Conservation (phyloP, 768 basidiomycete species). For the Lenzites betulinus region DNA sequence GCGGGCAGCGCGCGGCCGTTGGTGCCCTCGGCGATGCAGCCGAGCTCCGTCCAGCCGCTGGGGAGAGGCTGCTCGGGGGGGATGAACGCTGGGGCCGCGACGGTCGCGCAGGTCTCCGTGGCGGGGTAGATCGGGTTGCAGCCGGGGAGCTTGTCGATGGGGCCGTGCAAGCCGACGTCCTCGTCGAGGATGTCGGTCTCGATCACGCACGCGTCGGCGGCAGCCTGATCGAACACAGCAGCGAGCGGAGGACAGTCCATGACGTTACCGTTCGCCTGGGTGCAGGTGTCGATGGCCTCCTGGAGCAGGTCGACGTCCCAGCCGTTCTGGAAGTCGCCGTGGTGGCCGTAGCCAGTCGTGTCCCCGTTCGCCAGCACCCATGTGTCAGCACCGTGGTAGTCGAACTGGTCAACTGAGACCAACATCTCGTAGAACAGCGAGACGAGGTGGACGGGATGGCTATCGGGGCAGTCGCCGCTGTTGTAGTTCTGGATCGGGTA, state of each 20-base stretch:
- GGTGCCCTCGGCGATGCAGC: conserved; percentile 30
- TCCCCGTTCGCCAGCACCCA: conserved; percentile 28
- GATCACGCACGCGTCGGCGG: conserved; percentile 23
- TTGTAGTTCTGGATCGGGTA: conserved; percentile 32
- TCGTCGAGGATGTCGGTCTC: conserved; percentile 24
- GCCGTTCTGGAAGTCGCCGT: conserved; percentile 29
- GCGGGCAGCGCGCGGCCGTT: conserved; percentile 29
- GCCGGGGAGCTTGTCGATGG: conserved; percentile 24
- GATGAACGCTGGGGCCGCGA: conserved; percentile 13
- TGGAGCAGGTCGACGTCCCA: conserved; percentile 28
- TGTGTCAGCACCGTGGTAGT: conserved; percentile 22
- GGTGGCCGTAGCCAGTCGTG: conserved; percentile 25
- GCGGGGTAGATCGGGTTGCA: conserved; percentile 25
- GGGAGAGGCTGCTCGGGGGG: conserved; percentile 19
- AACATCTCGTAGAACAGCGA: conserved; percentile 30
- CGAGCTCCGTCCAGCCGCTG: conserved; percentile 24
- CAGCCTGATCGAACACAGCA: conserved; percentile 23
- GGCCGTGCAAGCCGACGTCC: conserved; percentile 17
- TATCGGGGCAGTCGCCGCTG: conserved; percentile 26
- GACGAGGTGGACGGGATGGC: conserved; percentile 29
- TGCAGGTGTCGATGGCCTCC: conserved; percentile 29
- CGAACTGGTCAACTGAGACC: conserved; percentile 21
- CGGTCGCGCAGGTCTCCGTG: conserved; percentile 10
- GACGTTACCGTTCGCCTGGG: conserved; percentile 26
- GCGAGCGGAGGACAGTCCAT: conserved; percentile 24